Conservation (phyloP, 1,284 basidiomycete genomes). For the Sporisorium scitamineum region DNA sequence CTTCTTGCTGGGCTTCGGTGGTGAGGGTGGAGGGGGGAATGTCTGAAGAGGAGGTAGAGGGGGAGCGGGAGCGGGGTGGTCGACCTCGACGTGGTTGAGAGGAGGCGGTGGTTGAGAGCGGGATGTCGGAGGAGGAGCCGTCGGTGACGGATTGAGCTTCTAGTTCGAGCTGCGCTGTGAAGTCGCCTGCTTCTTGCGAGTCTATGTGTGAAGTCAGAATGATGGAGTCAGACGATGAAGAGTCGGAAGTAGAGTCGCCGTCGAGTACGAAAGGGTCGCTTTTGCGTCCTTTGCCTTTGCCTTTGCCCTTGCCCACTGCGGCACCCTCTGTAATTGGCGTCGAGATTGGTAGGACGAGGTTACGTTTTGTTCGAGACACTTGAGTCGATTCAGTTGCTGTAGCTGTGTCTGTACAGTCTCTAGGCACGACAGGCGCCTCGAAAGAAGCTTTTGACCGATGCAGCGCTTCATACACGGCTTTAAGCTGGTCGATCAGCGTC, state of each 20-base stretch:
- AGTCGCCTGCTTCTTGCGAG: constrained; percentile 16
- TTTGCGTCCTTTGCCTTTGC: constrained; percentile 30
- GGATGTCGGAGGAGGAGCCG: constrained; percentile 6
- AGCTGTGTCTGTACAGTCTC: neutral
- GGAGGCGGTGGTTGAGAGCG: constrained; percentile 14
- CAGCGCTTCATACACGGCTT: constrained; percentile 32
- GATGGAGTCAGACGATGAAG: neutral
- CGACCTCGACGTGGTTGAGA: constrained; percentile 8
- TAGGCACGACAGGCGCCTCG: neutral
- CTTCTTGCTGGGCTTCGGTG: neutral
- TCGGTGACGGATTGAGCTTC: constrained; percentile 33
- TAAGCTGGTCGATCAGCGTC: constrained; percentile 42
- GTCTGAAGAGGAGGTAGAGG: constrained; percentile 25
- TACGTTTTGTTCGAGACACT: neutral
- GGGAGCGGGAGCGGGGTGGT: constrained; percentile 7
- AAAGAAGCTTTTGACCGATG: constrained; percentile 3
- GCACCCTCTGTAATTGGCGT: neutral
- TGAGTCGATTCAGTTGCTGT: neutral
- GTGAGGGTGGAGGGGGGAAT: constrained; percentile 13
- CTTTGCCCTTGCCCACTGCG: neutral
- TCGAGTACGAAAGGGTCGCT: constrained; percentile 42
- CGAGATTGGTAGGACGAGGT: constrained; percentile 12
- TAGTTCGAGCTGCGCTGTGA: constrained; percentile 25
- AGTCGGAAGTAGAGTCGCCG: constrained; percentile 19
- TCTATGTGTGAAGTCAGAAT: neutral